phyloP scores from a whole-genome alignment of 106 monocot species.

The Dioscorea alata region DNA sequence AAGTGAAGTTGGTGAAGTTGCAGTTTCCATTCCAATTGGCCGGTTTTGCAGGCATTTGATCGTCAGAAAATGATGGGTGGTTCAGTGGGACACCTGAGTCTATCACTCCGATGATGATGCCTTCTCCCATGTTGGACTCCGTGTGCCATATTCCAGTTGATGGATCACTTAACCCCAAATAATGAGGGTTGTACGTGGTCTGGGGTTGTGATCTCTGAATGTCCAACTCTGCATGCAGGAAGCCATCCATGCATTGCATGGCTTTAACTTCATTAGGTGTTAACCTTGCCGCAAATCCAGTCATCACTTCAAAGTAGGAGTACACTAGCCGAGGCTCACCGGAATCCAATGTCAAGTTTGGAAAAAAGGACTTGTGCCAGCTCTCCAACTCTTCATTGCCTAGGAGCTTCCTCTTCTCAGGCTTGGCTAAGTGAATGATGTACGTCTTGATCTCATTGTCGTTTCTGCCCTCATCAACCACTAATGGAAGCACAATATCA shows the following conservation, averaged over 20 bases:
- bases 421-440: slow-evolving; percentile 1
- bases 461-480: too few relatives aligned
- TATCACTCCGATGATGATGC: slow-evolving; percentile 1
- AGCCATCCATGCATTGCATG: neutral
- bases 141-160: neutral
- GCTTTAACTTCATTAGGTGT: neutral
- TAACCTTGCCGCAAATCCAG: slow-evolving; percentile 6
- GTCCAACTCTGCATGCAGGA: neutral
- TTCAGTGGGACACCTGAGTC: neutral
- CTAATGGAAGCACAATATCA: too few relatives aligned
- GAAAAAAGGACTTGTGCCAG: slow-evolving; percentile 6
- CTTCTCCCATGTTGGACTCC: neutral
- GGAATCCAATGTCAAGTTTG: neutral
- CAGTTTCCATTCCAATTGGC: neutral
- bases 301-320: neutral
- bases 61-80: slow-evolving; percentile 1
- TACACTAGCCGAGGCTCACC: neutral
- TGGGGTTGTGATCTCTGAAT: neutral
- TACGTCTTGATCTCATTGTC: neutral
- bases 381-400: neutral
- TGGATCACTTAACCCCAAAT: neutral
- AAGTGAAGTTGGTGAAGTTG: neutral
- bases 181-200: slow-evolving; percentile 5
- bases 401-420: neutral
- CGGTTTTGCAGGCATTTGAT: neutral